phyloP scores from a whole-genome alignment of 306 rosid species.

The Boehmeria nivea region DNA sequence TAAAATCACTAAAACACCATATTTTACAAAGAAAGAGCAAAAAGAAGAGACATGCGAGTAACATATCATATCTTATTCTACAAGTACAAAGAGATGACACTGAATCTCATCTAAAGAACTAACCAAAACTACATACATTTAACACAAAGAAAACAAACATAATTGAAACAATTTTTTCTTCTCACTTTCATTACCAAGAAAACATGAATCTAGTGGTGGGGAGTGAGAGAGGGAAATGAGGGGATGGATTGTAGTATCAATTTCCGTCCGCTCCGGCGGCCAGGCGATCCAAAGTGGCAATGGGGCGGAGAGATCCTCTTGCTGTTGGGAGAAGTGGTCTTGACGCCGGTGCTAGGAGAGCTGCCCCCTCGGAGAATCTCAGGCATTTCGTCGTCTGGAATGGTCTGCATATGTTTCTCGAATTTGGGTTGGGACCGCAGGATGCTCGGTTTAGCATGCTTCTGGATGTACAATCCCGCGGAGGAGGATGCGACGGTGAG shows the following conservation, averaged over 20 bases:
- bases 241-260: conserved; percentile 75
- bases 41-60: too few relatives aligned
- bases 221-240: conserved; percentile 64
- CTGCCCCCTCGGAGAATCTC: conserved; percentile 44
- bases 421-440: conserved; percentile 38
- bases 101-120: too few relatives aligned
- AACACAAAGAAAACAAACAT: too few relatives aligned
- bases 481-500: conserved; percentile 48
- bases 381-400: conserved; percentile 54
- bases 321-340: conserved; percentile 76
- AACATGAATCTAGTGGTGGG: too few relatives aligned
- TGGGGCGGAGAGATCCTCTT: conserved; percentile 81
- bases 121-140: too few relatives aligned
- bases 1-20: too few relatives aligned
- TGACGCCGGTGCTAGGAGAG: conserved; percentile 51
- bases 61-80: too few relatives aligned
- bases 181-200: too few relatives aligned
- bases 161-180: too few relatives aligned
- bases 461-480: conserved; percentile 48
- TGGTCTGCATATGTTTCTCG: conserved; percentile 36
- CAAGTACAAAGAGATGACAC: too few relatives aligned
- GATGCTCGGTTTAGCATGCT: conserved; percentile 45
- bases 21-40: too few relatives aligned
- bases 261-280: conserved; percentile 71
- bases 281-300: conserved; percentile 44